Base-by-base conservation (phyloP, 2,329 filamentous ascomycete species). In the Lasiodiplodia theobromae region DNA sequence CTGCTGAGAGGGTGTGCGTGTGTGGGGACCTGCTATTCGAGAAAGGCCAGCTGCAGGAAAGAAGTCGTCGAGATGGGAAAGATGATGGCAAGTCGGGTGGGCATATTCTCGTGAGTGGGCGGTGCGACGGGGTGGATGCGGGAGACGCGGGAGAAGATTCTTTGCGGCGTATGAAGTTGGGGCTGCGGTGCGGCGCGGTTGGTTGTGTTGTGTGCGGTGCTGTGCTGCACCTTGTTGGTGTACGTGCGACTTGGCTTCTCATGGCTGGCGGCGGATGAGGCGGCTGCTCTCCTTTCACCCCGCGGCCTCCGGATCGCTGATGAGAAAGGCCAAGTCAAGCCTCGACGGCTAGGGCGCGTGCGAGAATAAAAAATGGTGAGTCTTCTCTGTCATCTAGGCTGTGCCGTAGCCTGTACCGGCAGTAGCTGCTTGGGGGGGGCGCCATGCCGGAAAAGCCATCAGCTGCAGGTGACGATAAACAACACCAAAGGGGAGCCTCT, bases 151-250 rank as follows among this genome's bases (percentile, higher is more conserved):
- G 47, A 44, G 58, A 62, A 62, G 58, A 62, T 62, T 62, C 58
- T 18, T 62, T 49, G 58, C 58, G 47, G 58, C 58, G 58, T 62
- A 44, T 25, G 58, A 62, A 49, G 58, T 62, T 62, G 58, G 37
- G 53, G 56, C 7, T 34, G 31, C 31, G 31, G 31, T 34, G 31
- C 31, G 31, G 31, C 31, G 8, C 31, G 37, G 18, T 16, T n/a
- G 25, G 25, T 6, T 11, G 16, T 11, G 12, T 16, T n/a, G 52
- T 23, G 23, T 28, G 28, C 28, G 28, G 31, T 31, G 31, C 31
- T 8, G 31, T 3, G 8, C 31, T n/a, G 18, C 7, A 10, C 14
- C 12, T 12, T 3, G 16, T 11, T 16, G 18, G 16, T 56, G 53
- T 28, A 10, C 18, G 53, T 18, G 44, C n/a, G 44, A 47, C 18